phyloP scores from a whole-genome alignment of 139 green algal genomes.

The Micractinium conductrix region DNA sequence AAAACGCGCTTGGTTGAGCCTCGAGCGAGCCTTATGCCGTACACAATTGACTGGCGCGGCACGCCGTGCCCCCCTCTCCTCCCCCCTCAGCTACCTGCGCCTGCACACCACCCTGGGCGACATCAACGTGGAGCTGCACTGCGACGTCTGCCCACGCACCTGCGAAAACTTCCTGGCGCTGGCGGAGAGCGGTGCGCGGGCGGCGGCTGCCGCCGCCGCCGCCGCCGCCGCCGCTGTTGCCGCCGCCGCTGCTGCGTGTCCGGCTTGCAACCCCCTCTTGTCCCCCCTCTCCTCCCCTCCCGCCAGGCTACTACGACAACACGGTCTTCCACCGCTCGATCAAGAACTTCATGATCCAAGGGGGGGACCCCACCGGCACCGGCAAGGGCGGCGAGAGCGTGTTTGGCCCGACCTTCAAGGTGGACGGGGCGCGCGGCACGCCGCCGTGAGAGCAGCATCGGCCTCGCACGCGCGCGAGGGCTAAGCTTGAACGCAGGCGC shows the following conservation, averaged over 20 bases:
- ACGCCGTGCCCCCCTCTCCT: neutral
- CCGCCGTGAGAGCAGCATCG: too few species aligned
- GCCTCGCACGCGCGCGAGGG: too few species aligned
- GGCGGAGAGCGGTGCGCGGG: slow-evolving; percentile 55
- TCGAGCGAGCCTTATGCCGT: too few species aligned
- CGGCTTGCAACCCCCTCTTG: too few species aligned
- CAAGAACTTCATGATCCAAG: slow-evolving; percentile 97
- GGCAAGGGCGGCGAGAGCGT: slow-evolving; percentile 93
- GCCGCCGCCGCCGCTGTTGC: too few species aligned
- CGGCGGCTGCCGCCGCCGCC: too few species aligned
- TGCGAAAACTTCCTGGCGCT: slow-evolving; percentile 98
- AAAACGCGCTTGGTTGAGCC: too few species aligned
- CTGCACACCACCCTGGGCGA: slow-evolving; percentile 85
- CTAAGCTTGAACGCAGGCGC: too few species aligned
- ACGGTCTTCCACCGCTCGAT: slow-evolving; percentile 94
- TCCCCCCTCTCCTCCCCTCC: too few species aligned
- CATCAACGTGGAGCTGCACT: slow-evolving; percentile 94
- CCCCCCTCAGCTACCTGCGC: slow-evolving; percentile 65
- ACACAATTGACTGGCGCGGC: too few species aligned
- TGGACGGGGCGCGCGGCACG: neutral
- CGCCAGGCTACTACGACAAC: slow-evolving; percentile 86
- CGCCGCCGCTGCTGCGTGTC: too few species aligned
- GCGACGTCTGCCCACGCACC: slow-evolving; percentile 84
- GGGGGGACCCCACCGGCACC: slow-evolving; percentile 95
- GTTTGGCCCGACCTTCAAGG: slow-evolving; percentile 82